Evolutionary conservation across 179 eudicot genomes (phyloP), one percentile per base, ranked within the genome.

Genomic region (Beta corolliflora): DNA sequence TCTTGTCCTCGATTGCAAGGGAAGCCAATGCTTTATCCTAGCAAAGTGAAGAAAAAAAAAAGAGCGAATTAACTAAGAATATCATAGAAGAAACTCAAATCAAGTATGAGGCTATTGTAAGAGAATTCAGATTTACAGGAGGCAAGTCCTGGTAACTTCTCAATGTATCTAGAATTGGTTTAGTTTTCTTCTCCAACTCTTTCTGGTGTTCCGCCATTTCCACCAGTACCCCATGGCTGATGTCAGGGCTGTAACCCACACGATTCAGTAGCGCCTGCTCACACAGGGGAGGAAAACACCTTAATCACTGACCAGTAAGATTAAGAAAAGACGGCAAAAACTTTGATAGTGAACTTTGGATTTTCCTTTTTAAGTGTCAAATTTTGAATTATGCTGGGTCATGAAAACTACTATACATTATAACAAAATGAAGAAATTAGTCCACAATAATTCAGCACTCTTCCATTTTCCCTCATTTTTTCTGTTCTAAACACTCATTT

Each of bases 1-100:
- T 94, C 95, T 94, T 95, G 85, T 94, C 97, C 90, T 92, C 99
- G 59, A 95, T 95, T 44, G 99, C 99, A 77, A 94, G 77, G 7
- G 93, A 95, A 75, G 99, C 98, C 91, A 95, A 85, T 60, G 98
- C 93, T 89, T 92, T 96, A 81, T 96, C 98, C 98, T 95, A 90
- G 83, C 80, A 67, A 21, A 7, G 59, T 36, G 41, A 31, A 14
- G 19, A 5, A n/a, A 0, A 29, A 29, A 54, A 25, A 60, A n/a
- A 29, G 41, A 36, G 41, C 41, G 41, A 36, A 36, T 36, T 36
- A 36, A 45, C 63, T 29, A 48, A 61, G 61, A 58, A 14, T 3
- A 12, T 70, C 44, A 58, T 45, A 46, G 41, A 23, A 54, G 63
- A 9, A 65, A 54, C n/a, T 69, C 41, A 29, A 70, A 71, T 41